Evolutionary conservation across 208 protist species (phyloP).

Genomic region (Acanthamoeba royreba): DNA sequence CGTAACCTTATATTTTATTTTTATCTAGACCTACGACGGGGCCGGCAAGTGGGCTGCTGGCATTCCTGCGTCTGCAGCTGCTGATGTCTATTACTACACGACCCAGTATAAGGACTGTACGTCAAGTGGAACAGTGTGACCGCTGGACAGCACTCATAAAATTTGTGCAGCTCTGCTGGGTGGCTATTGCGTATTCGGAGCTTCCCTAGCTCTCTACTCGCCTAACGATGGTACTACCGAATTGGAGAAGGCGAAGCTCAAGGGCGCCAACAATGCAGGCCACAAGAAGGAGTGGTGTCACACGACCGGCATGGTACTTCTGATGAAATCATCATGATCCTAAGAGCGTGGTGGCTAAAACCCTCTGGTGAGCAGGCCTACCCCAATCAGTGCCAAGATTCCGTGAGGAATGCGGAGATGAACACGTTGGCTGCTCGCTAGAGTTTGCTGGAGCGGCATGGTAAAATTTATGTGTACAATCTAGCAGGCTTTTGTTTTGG

Average conservation of each 20-base stretch:
- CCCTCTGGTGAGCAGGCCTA: no score
- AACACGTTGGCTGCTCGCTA: not conserved
- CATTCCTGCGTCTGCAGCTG: slow-evolving; percentile 33
- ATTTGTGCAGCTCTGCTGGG: not conserved
- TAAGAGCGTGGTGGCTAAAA: no score
- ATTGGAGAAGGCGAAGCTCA: not conserved
- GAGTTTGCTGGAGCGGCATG: no score
- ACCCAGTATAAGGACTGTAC: slow-evolving; percentile 61
- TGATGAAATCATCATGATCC: no score
- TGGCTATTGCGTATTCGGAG: slow-evolving; percentile 25
- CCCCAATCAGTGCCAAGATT: slow-evolving; percentile 5
- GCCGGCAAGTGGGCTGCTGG: slow-evolving; percentile 49
- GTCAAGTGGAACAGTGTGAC: not conserved
- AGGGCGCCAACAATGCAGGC: slow-evolving; percentile 45
- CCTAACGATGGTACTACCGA: slow-evolving; percentile 76
- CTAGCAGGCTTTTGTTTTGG: no score
- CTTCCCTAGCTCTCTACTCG: slow-evolving; percentile 33
- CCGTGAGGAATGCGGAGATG: not conserved
- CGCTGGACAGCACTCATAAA: no score
- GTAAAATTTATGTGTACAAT: no score
- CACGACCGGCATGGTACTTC: slow-evolving; percentile 56
- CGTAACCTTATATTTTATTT: no score
- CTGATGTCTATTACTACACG: slow-evolving; percentile 60
- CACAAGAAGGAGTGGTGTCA: slow-evolving; percentile 64
- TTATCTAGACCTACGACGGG: slow-evolving; percentile 67